Evolutionary conservation across 1,284 basidiomycete genomes (phyloP).

Genomic region (Malassezia obtusa): DNA sequence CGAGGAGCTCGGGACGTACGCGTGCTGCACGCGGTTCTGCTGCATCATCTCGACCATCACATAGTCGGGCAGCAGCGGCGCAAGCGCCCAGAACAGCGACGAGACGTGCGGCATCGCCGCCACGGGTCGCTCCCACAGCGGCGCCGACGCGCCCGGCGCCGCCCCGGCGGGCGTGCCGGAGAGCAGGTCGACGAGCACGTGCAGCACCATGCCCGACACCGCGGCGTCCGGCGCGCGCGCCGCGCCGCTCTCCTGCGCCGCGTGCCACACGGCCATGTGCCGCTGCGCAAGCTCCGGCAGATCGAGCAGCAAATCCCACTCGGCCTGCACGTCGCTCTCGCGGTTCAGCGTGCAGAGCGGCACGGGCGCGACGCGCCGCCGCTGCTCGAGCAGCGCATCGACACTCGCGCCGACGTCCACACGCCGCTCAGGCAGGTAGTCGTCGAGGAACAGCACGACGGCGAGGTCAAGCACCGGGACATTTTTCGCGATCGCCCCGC

Average conservation of each 20-base stretch:
- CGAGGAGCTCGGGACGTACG: slow-evolving; percentile 37
- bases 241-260: background rate
- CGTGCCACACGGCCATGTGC: slow-evolving; percentile 32
- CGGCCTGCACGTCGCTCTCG: slow-evolving; percentile 15
- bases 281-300: slow-evolving; percentile 33
- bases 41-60: slow-evolving; percentile 33
- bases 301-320: slow-evolving; percentile 41
- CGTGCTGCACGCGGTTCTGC: slow-evolving; percentile 33
- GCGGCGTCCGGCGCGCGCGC: slow-evolving; percentile 1
- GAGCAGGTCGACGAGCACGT: slow-evolving; percentile 21
- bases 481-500: slow-evolving; percentile 33
- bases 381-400: background rate
- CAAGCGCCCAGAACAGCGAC: slow-evolving; percentile 32
- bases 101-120: slow-evolving; percentile 36
- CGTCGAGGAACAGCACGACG: slow-evolving; percentile 26
- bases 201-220: slow-evolving; percentile 19
- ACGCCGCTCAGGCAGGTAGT: slow-evolving; percentile 6
- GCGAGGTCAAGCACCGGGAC: slow-evolving; percentile 37
- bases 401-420: background rate
- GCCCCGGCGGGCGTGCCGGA: background rate
- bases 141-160: background rate
- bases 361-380: slow-evolving; percentile 2
- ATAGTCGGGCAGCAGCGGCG: slow-evolving; percentile 35
- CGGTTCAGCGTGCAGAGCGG: slow-evolving; percentile 12
- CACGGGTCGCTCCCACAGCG: slow-evolving; percentile 11